Evolutionary conservation across 495 filamentous ascomycete species (phyloP), one percentile per base, ranked within the genome.

Genomic region (Xylaria longipes): DNA sequence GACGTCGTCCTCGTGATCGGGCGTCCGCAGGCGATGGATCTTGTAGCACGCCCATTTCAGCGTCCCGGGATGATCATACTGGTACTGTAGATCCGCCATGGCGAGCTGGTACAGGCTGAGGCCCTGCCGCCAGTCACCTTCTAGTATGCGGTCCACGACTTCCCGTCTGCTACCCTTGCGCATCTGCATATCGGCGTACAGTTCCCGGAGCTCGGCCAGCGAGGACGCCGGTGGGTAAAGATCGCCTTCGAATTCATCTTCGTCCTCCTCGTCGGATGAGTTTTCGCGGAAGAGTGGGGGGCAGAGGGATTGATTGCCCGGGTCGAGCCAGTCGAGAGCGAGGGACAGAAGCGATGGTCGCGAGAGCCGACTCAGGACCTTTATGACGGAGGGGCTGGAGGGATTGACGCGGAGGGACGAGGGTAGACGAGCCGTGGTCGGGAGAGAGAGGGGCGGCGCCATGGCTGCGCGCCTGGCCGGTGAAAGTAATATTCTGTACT

Each of bases 41-140:
- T 83, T 84, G 73, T 94, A 87, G 1, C 93, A 92, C 25, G 89
- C 89, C 94, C 94, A 97, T 81, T 90, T 90, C 70, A 91, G 86
- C 1, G 87, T 86, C 2, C 87, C 83, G 0, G 92, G 91, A 73
- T 94, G 91, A 75, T 94, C 91, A 73, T 94, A 88, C n/a, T 95
- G 83, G 76, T 93, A 85, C 71, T 92, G 91, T 17, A 93, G 80
- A 74, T 97, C 94, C 20, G 90, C 90, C 86, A 93, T 94, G 60
- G 92, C 93, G 5, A 95, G 83, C 76, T 94, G 92, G 72, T 91
- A 92, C 20, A 97, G 80, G 1, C 87, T 90, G 27, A 97, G 82
- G 1, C 94, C 94, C 63, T 89, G 86, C 27, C 92, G 85, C 93
- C 93, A 97, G 78, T 97, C 94, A 54, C 92, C 92, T 69, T 94